A percentile compares a stretch with the other conserved stretches of the same genome.
Conservation (phyloP, 1,284 basidiomycete species). For the Apiotrichum gracile region DNA sequence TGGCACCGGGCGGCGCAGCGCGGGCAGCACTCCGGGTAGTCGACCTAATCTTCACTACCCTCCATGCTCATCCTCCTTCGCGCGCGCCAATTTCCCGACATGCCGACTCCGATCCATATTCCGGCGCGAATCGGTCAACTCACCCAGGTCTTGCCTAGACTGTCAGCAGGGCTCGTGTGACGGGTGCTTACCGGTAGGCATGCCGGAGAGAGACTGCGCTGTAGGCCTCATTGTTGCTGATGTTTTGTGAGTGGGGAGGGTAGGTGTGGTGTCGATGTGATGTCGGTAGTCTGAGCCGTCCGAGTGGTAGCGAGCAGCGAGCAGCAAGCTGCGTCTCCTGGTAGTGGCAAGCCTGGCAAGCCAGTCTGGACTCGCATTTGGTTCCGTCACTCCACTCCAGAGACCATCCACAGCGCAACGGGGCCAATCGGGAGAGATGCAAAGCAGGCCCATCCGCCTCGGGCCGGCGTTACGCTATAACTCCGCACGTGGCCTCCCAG, state of each 20-base stretch:
- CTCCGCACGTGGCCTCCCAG: not conserved
- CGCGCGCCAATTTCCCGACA: not conserved
- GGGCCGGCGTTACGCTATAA: slow-evolving; percentile 6
- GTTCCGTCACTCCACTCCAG: not conserved
- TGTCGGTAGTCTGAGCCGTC: not conserved
- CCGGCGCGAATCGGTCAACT: slow-evolving; percentile 1
- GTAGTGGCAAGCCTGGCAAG: too few relatives aligned
- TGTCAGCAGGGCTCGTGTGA: slow-evolving; percentile 3
- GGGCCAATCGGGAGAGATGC: slow-evolving; percentile 5
- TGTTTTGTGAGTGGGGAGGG: slow-evolving; percentile 6
- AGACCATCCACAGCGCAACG: too few relatives aligned
- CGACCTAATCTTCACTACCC: too few relatives aligned
- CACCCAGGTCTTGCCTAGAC: slow-evolving; percentile 40
- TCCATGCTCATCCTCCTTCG: too few relatives aligned
- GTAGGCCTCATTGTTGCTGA: slow-evolving; percentile 55
- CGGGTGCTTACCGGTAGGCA: slow-evolving; percentile 62
- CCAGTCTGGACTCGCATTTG: not conserved
- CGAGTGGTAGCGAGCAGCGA: not conserved
- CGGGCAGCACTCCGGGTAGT: not conserved
- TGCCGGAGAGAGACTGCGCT: slow-evolving; percentile 52
- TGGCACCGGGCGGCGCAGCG: too few relatives aligned
- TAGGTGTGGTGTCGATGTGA: not conserved
- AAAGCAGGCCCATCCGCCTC: not conserved
- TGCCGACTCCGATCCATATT: not conserved
- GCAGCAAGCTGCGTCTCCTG: not conserved